Evolutionary conservation across 2,329 filamentous ascomycete species (phyloP), one percentile per base, ranked within the genome.

Genomic region (Aspergillus novofumigatus): DNA sequence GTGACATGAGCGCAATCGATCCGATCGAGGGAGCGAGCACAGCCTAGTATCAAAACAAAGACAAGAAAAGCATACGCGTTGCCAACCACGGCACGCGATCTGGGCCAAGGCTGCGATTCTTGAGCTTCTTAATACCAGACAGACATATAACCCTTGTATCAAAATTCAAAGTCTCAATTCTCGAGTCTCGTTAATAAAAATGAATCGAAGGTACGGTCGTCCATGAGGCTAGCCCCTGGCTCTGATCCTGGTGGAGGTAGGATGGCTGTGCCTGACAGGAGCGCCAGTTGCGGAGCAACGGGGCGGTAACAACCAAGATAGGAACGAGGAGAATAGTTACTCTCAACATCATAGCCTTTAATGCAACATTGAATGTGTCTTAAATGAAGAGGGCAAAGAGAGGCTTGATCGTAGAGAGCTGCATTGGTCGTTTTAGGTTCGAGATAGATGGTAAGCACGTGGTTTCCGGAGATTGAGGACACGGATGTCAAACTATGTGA

Each of bases 231-330:
- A 41, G 32, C 17, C 47, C 32, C 42, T 44, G 29, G 41, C 26
- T 47, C 25, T 44, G 32, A 38, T 3, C 14, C 32, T 7, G 32
- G 32, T 38, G 32, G 14, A 17, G 32, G 4, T 35, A 14, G 32
- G 14, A 17, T 17, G n/a, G 41, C 41, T 44, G n/a, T 44, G n/a
- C 9, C 7, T 44, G 41, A 44, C n/a, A 21, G 17, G 17, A 21
- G 28, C 17, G 49, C 4, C 47, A 35, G 54, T 59, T 57, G 54
- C 54, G 38, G 44, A 47, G 54, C 54, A 57, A 57, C 57, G 35
- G 44, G 49, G 54, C 54, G 52, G 57, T 55, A 52, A 52, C 21
- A 26, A 14, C 48, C 45, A 53, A 28, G 49, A 32, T 20, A 50
- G 21, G 17, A 23, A 9, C 20, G 28, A 21, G 29, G 7, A 32